Conservation (phyloP, 352 stramenopile genomes). For the Pythium monospermum region DNA sequence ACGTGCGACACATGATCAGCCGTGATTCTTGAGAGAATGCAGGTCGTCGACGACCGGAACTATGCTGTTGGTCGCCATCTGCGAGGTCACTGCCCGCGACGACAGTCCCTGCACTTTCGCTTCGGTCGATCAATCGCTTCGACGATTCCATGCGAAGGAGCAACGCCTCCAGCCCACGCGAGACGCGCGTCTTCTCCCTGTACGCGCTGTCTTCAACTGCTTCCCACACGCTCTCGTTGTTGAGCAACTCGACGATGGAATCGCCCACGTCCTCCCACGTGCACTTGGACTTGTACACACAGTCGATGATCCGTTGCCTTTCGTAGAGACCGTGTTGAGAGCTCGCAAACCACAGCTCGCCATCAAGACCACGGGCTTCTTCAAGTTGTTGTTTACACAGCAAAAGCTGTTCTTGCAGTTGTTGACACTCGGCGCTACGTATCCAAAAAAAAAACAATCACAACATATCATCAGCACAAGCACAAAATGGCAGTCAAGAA, state of each 20-base stretch:
- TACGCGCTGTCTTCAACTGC: slow-evolving; percentile 42
- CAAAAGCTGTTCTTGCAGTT: slow-evolving; percentile 43
- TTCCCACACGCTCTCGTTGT: slow-evolving; percentile 59
- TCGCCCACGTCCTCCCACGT: slow-evolving; percentile 53
- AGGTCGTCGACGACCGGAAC: slow-evolving; percentile 10
- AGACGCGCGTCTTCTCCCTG: slow-evolving; percentile 31
- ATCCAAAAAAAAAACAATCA: neutral
- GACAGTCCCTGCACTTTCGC: neutral
- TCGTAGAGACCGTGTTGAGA: slow-evolving; percentile 34
- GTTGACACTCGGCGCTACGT: slow-evolving; percentile 32
- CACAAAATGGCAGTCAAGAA: neutral
- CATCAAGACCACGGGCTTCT: slow-evolving; percentile 19
- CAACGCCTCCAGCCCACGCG: slow-evolving; percentile 42
- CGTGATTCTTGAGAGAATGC: slow-evolving; percentile 21
- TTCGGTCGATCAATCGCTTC: neutral
- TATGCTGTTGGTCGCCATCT: neutral
- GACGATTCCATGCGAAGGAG: slow-evolving; percentile 30
- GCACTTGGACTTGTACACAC: slow-evolving; percentile 45
- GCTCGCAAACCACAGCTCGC: slow-evolving; percentile 39
- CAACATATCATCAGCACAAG: neutral
- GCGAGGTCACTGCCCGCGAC: neutral
- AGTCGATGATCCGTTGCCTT: slow-evolving; percentile 51
- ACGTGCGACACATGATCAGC: slow-evolving; percentile 46
- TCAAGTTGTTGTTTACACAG: slow-evolving; percentile 39
- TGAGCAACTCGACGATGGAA: slow-evolving; percentile 49